Percentiles rank a stretch among this genome's conserved stretches.
Evolutionary conservation across 352 stramenopile genomes (phyloP).

Genomic region (Phytopythium aichiense): DNA sequence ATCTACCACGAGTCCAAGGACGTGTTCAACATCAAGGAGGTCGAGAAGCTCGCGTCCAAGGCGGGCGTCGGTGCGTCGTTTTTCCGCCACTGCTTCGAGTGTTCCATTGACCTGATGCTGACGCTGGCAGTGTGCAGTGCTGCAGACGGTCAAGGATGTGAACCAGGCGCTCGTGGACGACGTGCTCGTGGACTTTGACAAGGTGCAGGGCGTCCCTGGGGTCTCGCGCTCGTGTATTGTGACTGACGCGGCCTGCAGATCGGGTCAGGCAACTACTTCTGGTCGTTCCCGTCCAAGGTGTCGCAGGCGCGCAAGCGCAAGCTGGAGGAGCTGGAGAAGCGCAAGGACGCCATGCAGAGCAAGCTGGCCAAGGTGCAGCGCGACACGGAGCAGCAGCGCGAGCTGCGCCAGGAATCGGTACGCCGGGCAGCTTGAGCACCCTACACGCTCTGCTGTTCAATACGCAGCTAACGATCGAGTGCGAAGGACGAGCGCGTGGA

Average conservation of each 20-base stretch:
- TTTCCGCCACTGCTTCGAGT: background rate
- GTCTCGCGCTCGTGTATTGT: background rate
- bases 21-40: slow-evolving; percentile 84
- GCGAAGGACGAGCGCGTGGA: slow-evolving; percentile 54
- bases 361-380: slow-evolving; percentile 50
- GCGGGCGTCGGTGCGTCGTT: slow-evolving; percentile 59
- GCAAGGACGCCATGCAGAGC: slow-evolving; percentile 24
- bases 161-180: slow-evolving; percentile 86
- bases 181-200: slow-evolving; percentile 76
- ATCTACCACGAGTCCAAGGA: slow-evolving; percentile 87
- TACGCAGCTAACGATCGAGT: background rate
- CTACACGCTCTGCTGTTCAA: background rate
- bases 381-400: slow-evolving; percentile 45
- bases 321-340: slow-evolving; percentile 58
- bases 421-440: background rate
- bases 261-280: slow-evolving; percentile 86
- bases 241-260: slow-evolving; percentile 32
- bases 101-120: background rate
- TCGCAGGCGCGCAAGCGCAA: slow-evolving; percentile 80
- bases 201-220: slow-evolving; percentile 21
- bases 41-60: slow-evolving; percentile 85
- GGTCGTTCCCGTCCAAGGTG: slow-evolving; percentile 83
- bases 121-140: slow-evolving; percentile 26
- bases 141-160: slow-evolving; percentile 88
- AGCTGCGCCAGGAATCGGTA: slow-evolving; percentile 56